Evolutionary conservation across 306 rosid species (phyloP).

Genomic region (Acacia crassicarpa): DNA sequence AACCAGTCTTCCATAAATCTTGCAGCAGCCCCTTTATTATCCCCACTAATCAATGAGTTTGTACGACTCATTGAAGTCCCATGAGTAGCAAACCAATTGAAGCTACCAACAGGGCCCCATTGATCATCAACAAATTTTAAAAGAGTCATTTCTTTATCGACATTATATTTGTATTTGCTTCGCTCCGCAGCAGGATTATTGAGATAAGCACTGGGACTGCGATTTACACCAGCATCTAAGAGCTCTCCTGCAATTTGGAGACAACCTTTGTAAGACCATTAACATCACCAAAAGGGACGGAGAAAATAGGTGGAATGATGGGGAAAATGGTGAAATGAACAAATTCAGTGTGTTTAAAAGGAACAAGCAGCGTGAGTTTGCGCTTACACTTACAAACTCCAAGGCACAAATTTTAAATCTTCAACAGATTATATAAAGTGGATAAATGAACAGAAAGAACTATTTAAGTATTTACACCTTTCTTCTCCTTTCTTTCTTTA

Average conservation of each 20-base stretch:
- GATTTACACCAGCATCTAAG: conserved; percentile 81
- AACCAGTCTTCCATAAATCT: conserved; percentile 99
- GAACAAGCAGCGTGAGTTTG: neutral
- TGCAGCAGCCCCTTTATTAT: conserved; percentile 93
- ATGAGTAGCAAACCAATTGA: conserved; percentile 96
- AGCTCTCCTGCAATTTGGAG: conserved; percentile 68
- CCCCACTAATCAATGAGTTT: conserved; percentile 84
- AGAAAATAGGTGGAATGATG: neutral
- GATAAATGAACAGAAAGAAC: neutral
- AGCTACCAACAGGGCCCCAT: conserved; percentile 90
- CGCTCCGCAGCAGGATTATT: conserved; percentile 82
- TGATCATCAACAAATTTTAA: conserved; percentile 78
- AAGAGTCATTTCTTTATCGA: conserved; percentile 90
- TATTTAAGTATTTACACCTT: neutral
- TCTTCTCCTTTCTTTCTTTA: neutral
- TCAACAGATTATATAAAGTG: neutral
- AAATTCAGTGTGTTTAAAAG: neutral
- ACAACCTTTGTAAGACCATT: conserved; percentile 24
- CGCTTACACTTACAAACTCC: neutral
- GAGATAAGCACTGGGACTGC: conserved; percentile 95
- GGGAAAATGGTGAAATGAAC: neutral
- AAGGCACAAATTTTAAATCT: neutral
- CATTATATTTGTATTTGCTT: conserved; percentile 64
- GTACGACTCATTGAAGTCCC: conserved; percentile 97
- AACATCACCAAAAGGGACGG: neutral